Evolutionary conservation across 2,329 filamentous ascomycete genomes (phyloP).

Genomic region (Penicillium sp.): DNA sequence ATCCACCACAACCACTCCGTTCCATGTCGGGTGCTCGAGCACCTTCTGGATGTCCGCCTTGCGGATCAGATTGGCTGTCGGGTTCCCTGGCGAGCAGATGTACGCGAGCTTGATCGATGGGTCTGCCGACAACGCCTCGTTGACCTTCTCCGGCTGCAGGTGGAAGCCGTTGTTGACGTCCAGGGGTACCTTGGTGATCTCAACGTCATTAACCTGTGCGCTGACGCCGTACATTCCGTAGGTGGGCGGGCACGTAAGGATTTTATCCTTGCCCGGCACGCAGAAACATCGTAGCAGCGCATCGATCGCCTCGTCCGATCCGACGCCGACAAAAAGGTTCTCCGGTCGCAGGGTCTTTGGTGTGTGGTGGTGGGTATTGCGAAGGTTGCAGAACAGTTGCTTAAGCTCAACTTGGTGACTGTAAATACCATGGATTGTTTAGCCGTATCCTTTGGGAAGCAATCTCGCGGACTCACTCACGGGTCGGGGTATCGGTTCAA

Average conservation of each 20-base stretch:
- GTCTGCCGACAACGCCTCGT: conserved; percentile 61
- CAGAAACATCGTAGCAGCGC: conserved; percentile 92
- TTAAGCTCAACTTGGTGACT: conserved; percentile 84
- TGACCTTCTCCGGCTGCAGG: conserved; percentile 69
- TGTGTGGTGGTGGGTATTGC: conserved; percentile 79
- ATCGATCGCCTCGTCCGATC: conserved; percentile 96
- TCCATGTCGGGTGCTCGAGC: conserved; percentile 86
- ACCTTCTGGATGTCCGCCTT: conserved; percentile 72
- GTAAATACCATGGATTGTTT: background rate
- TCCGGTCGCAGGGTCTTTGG: conserved; percentile 68
- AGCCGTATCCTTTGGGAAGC: background rate
- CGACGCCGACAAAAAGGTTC: conserved; percentile 91
- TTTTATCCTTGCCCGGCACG: conserved; percentile 78
- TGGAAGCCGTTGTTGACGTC: conserved; percentile 68
- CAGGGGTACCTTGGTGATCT: conserved; percentile 80
- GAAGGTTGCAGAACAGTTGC: conserved; percentile 76
- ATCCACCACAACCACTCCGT: conserved; percentile 87
- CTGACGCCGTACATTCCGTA: conserved; percentile 98
- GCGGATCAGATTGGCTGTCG: conserved; percentile 73
- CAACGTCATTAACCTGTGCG: conserved; percentile 88
- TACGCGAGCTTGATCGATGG: conserved; percentile 80
- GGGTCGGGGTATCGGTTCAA: conserved; percentile 96
- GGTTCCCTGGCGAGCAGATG: conserved; percentile 92
- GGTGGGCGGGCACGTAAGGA: conserved; percentile 91
- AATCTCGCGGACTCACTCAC: conserved; percentile 29